Conservation (phyloP, 73 alveolate species). For the Paramecium biaurelia region DNA sequence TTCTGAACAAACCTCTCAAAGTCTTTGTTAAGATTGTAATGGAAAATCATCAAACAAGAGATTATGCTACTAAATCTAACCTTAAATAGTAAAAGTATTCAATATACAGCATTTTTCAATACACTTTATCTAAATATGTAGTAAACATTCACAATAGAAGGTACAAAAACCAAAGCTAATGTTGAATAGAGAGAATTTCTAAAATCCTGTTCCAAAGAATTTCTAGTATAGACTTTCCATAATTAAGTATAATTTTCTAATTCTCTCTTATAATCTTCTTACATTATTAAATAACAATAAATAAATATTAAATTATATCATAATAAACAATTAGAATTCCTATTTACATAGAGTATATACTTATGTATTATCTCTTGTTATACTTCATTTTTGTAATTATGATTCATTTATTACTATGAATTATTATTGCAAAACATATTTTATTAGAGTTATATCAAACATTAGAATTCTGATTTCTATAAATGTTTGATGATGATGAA, state of each 20-base stretch:
- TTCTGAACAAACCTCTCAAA: slow-evolving; percentile 5
- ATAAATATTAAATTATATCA: neutral
- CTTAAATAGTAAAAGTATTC: neutral
- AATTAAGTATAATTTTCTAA: neutral
- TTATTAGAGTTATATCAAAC: neutral
- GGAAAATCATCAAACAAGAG: neutral
- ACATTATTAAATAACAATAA: neutral
- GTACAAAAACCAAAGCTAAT: neutral
- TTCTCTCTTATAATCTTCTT: neutral
- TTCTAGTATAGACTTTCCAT: neutral
- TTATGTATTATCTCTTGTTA: no score
- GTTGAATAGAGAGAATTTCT: neutral
- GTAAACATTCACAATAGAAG: neutral
- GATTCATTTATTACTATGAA: neutral
- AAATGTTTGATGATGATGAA: no score
- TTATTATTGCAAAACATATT: neutral
- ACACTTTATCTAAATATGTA: neutral
- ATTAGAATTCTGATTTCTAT: no score
- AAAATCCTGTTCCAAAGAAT: neutral
- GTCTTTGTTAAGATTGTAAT: neutral
- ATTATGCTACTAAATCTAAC: neutral
- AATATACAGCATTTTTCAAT: neutral
- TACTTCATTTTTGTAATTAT: neutral
- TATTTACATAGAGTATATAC: no score
- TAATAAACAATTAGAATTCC: neutral